Evolutionary conservation across 148 eudicot genomes (phyloP), one percentile per base, ranked within the genome.

Genomic region (Amaranthus palmeri): DNA sequence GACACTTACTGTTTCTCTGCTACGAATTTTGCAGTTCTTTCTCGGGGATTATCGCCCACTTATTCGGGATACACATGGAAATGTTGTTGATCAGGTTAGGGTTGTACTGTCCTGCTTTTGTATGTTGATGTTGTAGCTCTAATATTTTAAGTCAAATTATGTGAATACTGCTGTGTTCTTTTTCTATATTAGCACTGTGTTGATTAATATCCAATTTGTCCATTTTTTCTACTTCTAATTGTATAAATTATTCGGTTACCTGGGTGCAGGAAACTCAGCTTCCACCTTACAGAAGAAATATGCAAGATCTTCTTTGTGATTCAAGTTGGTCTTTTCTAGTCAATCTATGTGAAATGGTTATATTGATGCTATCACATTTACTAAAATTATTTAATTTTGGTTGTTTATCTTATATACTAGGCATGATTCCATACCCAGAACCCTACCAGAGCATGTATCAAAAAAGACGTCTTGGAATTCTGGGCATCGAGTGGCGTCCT

Each of bases 251-350:
- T 10, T 41, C 44, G 49, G 5, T 11, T 45, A 63, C 71, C 60
- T 67, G 41, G 5, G 60, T 89, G 74, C 84, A 95, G 99, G 99
- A 95, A 88, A 88, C 99, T 60, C 99, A 91, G 65, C 93, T 91
- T 78, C 86, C 77, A 66, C 97, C 99, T 10, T 86, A 89, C 67
- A 72, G 93, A 59, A 89, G 99, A 79, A 95, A 95, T 74, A 85
- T 91, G 83, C 97, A 91, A 83, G 99, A 95, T 88, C 96, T 92
- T 72, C 97, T 95, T 53, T 91, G 99, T 75, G 99, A 95, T 87
- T 84, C 97, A 83, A 84, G 99, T 95, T 74, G 80, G 86, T 81
- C 59, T 69, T 57, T 72, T 7, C 61, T 75, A 69, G 65, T 72
- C 41, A 65, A 50, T 62, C 77, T 40, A 11, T 57, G 62, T 52